Base-by-base conservation (phyloP, 164 flowering plant genomes). In the Macadamia tetraphylla region DNA sequence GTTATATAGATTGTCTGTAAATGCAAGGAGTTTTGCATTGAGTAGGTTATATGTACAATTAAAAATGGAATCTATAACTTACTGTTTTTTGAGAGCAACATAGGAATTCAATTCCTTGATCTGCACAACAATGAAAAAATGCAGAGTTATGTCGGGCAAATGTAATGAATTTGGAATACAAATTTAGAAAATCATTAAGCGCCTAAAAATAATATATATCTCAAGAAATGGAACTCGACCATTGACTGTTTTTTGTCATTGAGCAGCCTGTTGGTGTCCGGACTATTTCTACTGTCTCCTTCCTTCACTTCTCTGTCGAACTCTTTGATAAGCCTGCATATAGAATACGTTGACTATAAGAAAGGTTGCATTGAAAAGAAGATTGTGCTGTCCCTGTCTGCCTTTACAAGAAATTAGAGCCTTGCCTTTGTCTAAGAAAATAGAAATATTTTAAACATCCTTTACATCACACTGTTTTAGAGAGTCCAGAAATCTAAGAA, bases 81-180 rank as follows among this genome's bases (percentile, higher is more conserved):
- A 92, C 97, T 84, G 85, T 77, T 92, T 92, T 70, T 87, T 90
- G 23, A 87, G 83, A 64, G 96, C 94, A 60, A 92, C 96, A 81
- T 86, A 92, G 35, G 94, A 88, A 74, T 92, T 92, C 79, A 92
- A 82, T 85, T 90, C 98, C 77, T 92, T 92, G 56, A 90, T 77
- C 98, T 92, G 92, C 83, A 78, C 13, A 49, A 57, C 14, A 67
- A 23, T 35, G 2, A 18, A 67, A 23, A 12, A 52, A 10, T 11
- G 42, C 15, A 66, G 14, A 62, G 70, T 29, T 55, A 11, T 9
- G 13, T 35, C 35, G 3, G 3, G 43, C 1, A 67, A 11, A 49
- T 10, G 62, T 14, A 52, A 18, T 51, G 13, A 32, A 6, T 2
- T 58, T 58, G 5, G 40, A 58, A 29, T 58, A 58, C 14, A 10